Conservation (phyloP, 139 green algal species). For the Haematococcus sp. region DNA sequence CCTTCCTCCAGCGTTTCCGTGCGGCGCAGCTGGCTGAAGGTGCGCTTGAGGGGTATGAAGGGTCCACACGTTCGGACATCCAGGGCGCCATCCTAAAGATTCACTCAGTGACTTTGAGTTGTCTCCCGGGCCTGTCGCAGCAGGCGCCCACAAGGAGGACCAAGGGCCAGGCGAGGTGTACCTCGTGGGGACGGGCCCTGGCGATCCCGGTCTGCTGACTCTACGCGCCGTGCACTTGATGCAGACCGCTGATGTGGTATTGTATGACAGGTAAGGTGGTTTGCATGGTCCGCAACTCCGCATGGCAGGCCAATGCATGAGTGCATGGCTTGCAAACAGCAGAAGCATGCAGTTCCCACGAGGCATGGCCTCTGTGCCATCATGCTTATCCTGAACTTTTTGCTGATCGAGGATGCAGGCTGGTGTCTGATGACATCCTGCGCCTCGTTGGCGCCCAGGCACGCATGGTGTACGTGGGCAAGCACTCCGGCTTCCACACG, state of each 20-base stretch:
- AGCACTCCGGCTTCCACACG: conserved; percentile 93
- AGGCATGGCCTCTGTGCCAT: too few relatives aligned
- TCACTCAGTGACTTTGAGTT: too few relatives aligned
- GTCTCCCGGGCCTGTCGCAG: too few relatives aligned
- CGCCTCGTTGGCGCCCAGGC: conserved; percentile 65
- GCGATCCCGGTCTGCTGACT: conserved; percentile 93
- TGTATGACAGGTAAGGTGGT: conserved; percentile 84
- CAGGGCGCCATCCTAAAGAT: too few relatives aligned
- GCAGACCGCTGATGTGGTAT: conserved; percentile 90
- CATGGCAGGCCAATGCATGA: too few relatives aligned
- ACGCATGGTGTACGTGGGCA: conserved; percentile 96
- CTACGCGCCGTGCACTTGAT: conserved; percentile 87
- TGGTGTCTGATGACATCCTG: conserved; percentile 92
- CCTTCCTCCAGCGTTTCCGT: conserved; percentile 18
- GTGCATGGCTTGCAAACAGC: too few relatives aligned
- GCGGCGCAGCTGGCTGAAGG: background rate
- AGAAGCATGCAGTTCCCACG: too few relatives aligned
- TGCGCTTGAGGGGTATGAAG: too few relatives aligned
- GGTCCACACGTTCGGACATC: too few relatives aligned
- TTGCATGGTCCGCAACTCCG: too few relatives aligned
- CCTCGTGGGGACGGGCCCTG: conserved; percentile 94
- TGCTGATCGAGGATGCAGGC: conserved; percentile 28
- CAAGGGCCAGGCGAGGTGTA: conserved; percentile 70
- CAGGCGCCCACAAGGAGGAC: background rate
- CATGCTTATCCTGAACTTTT: too few relatives aligned